Base-by-base conservation (phyloP, 352 stramenopile species). In the Thraustotheca clavata region DNA sequence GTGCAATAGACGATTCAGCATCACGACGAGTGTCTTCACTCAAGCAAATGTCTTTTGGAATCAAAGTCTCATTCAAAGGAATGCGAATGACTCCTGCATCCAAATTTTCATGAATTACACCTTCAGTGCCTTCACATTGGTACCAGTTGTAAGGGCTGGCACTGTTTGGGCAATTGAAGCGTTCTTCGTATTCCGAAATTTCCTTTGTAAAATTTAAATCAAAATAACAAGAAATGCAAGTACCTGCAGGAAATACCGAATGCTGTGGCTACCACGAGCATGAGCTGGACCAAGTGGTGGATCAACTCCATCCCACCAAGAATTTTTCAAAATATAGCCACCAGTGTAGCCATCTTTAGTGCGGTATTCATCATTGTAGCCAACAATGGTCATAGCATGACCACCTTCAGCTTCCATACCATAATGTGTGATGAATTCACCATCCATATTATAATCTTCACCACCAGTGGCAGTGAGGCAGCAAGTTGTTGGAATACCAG, bases 291-390 rank as follows among this genome's bases (percentile, higher is more conserved):
- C 79, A 18, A 89, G 76, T 24, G 68, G 61, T 0, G 77, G 79
- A 62, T 85, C 73, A 26, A 85, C 79, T 36, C 80, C 77, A 47
- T 89, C 80, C 59, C 75, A 86, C 77, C 80, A 89, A 68, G 80
- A 89, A 74, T 89, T 89, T 70, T 89, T 89, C 27, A 89, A 71
- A 55, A 89, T 86, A 63, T 84, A 87, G 48, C 77, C 80, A 35
- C 77, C 80, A 0, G 75, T 86, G 62, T 72, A 83, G 60, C 80
- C 80, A 41, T 86, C 75, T 41, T 80, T 74, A 22, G 73, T 83
- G 32, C 71, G 77, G 59, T 76, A 87, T 20, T 77, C 59, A 36
- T 88, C 79, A 59, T 86, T 87, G 71, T 84, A 88, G 31, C 79
- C 79, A 11, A 83, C 76, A 18, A 88, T 66, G 48, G 76, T 86